A percentile compares a stretch with the other conserved stretches of the same genome.
Evolutionary conservation across 208 protist genomes (phyloP).

Genomic region (Phytomonas sp.): DNA sequence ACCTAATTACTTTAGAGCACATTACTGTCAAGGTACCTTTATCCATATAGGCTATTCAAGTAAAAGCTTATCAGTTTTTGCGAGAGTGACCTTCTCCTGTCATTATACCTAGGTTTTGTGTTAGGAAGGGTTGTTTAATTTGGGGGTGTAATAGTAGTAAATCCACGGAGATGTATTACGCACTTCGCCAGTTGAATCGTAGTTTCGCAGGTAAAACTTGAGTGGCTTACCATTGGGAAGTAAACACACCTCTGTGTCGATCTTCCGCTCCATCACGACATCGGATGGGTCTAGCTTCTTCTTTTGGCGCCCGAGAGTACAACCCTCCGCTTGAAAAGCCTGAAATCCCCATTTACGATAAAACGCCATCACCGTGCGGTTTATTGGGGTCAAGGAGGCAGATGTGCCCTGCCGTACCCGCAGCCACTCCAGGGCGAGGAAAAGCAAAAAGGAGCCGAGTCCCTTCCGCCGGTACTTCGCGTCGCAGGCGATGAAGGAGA

Average conservation of each 20-base stretch:
- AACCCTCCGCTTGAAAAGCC: background rate
- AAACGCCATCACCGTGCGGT: constrained; percentile 15
- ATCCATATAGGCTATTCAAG: constrained; percentile 47
- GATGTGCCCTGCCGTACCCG: constrained; percentile 11
- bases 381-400: constrained; percentile 26
- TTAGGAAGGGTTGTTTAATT: background rate
- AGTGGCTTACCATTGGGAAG: constrained; percentile 21
- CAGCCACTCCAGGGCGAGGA: constrained; percentile 39
- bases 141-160: constrained; percentile 6
- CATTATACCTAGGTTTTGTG: background rate
- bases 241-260: constrained; percentile 17
- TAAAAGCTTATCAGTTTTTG: constrained; percentile 46
- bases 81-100: no score
- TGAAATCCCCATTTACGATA: constrained; percentile 32
- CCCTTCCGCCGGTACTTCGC: constrained; percentile 19
- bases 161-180: background rate
- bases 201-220: constrained; percentile 15
- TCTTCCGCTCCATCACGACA: constrained; percentile 15
- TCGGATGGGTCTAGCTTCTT: background rate
- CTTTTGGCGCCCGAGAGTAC: background rate
- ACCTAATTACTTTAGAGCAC: constrained; percentile 79
- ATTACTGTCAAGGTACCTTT: constrained; percentile 52
- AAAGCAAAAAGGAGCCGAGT: constrained; percentile 41
- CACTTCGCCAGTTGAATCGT: constrained; percentile 12
- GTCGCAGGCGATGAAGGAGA: constrained; percentile 26